Base-by-base conservation (phyloP, 2,329 filamentous ascomycete genomes). In the Triangularia verruculosa region DNA sequence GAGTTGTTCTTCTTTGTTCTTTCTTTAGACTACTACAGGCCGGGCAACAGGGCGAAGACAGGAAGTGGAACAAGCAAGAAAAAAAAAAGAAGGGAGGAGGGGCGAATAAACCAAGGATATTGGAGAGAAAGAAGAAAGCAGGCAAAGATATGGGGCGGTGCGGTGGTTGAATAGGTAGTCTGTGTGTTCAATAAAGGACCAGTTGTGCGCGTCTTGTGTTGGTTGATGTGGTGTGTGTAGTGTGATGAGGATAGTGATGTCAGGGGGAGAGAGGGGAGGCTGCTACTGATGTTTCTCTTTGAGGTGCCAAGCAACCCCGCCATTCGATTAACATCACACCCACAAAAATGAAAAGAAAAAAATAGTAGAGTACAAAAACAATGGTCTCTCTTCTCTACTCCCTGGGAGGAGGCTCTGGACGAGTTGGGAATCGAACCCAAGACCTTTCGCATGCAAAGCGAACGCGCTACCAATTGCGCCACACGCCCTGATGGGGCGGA, bases 1-100 rank as follows among this genome's bases (percentile, higher is more conserved):
- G 11, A 34, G n/a, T n/a, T n/a, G n/a, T n/a, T n/a, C n/a, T n/a
- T n/a, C 6, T 34, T 13, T n/a, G 20, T 30, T 28, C 30, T 12
- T 58, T 47, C 20, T 59, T 62, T 47, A 39, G 61, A 52, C 56
- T 63, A 52, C 57, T 30, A 32, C n/a, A 20, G 39, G 58, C 43
- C 20, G 25, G 58, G 58, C 58, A 28, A 51, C 58, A 43, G 17
- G 51, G 59, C 51, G 27, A 27, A 53, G 59, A 51, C 59, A 56
- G 52, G 55, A 55, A 52, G 52, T 47, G 39, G 39, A n/a, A 27
- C 20, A 28, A 28, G 24, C 9, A 12, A 28, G 6, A 55, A 7
- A 20, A 56, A 57, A 57, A 32, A 57, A 30, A 32, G 27, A 9
- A 57, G 27, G 22, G 27, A 57, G 27, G 27, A 30, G 22, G 27